phyloP scores from a whole-genome alignment of 371 early-diverging fungal species.

The Racocetra persica region DNA sequence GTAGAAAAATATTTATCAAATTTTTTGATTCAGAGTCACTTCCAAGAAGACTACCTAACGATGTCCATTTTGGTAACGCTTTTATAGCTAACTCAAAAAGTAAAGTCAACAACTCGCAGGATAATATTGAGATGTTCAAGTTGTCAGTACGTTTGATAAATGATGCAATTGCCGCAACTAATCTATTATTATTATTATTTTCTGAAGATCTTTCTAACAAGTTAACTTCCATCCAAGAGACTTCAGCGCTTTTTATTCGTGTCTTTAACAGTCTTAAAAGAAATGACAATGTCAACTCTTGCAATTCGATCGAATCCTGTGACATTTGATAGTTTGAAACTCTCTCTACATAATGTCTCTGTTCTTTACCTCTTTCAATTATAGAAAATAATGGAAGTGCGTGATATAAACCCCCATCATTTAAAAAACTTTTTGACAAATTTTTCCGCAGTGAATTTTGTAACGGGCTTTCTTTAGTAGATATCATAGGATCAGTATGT shows the following conservation, averaged over 20 bases:
- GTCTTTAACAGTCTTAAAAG: constrained; percentile 14
- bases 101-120: constrained; percentile 29
- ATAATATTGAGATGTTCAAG: constrained; percentile 9
- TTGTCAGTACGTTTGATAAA: not conserved
- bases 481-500: constrained; percentile 22
- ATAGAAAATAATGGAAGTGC: constrained; percentile 30
- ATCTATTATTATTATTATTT: constrained; percentile 4
- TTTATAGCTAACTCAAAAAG: not conserved
- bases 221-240: constrained; percentile 18
- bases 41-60: constrained; percentile 35
- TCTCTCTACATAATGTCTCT: not conserved
- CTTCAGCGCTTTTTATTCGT: constrained; percentile 1
- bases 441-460: constrained; percentile 1
- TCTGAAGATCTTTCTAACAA: constrained; percentile 8
- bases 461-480: not conserved
- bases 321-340: not conserved
- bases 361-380: constrained; percentile 12
- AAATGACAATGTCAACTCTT: constrained; percentile 37
- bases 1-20: not conserved
- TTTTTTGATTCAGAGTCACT: constrained; percentile 18
- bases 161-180: constrained; percentile 6
- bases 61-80: not conserved
- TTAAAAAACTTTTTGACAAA: not conserved
- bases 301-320: not conserved
- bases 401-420: constrained; percentile 29